Conservation (phyloP, 163 green algal species). For the Volvox carteri region DNA sequence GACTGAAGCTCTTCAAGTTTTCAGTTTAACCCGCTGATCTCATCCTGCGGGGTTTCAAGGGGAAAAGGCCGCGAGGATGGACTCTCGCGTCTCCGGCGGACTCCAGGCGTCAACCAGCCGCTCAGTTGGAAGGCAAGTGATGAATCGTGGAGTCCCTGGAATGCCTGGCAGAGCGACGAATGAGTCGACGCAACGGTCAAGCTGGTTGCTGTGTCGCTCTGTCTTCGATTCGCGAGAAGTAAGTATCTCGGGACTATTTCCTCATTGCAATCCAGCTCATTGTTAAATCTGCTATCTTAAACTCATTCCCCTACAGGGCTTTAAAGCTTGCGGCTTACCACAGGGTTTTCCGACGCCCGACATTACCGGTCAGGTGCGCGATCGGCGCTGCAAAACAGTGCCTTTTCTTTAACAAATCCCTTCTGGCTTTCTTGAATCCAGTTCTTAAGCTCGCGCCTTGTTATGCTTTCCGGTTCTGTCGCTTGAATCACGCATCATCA, state of each 20-base stretch:
- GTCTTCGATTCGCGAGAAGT: slow-evolving; percentile 5
- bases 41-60: no score
- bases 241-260: background rate
- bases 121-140: background rate
- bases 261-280: no score
- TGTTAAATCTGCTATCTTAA: no score
- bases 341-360: slow-evolving; percentile 10
- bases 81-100: slow-evolving; percentile 10
- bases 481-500: background rate
- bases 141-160: background rate
- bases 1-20: no score
- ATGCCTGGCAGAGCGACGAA: background rate
- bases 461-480: no score
- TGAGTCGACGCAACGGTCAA: background rate
- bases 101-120: background rate
- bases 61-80: no score
- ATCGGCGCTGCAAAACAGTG: background rate
- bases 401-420: no score
- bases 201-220: background rate
- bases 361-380: slow-evolving; percentile 18
- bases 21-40: no score
- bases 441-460: no score
- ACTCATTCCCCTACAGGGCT: slow-evolving; percentile 20
- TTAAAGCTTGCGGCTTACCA: background rate
- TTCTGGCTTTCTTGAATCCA: no score